phyloP scores from a whole-genome alignment of 1,284 basidiomycete species.

The Microbotryomycetes sp. region DNA sequence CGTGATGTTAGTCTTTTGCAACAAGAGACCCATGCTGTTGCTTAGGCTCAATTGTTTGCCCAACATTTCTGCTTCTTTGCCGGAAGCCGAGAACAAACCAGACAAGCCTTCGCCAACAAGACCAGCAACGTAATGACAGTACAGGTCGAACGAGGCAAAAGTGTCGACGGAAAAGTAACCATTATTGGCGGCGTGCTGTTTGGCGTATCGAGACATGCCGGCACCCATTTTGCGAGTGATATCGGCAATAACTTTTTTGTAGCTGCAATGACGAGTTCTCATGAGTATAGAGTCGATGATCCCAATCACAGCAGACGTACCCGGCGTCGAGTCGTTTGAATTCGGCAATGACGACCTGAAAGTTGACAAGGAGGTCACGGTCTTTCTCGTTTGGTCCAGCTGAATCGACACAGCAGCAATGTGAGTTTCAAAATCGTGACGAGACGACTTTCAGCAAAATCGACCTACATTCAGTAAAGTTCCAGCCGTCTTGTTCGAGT shows the following conservation, averaged over 20 bases:
- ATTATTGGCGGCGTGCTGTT: slow-evolving; percentile 56
- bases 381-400: slow-evolving; percentile 84
- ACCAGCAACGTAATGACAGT: slow-evolving; percentile 98
- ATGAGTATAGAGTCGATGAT: no score
- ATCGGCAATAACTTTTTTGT: slow-evolving; percentile 74
- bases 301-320: slow-evolving; percentile 47
- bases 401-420: slow-evolving; percentile 10
- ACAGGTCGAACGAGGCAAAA: slow-evolving; percentile 83
- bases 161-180: slow-evolving; percentile 56
- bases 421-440: not conserved
- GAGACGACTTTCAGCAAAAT: not conserved
- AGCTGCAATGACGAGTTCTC: slow-evolving; percentile 48
- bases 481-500: slow-evolving; percentile 80
- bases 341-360: slow-evolving; percentile 76
- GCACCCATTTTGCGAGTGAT: slow-evolving; percentile 78
- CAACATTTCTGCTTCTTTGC: slow-evolving; percentile 73
- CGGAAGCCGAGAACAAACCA: slow-evolving; percentile 78
- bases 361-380: slow-evolving; percentile 77
- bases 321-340: slow-evolving; percentile 59
- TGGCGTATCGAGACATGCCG: slow-evolving; percentile 94
- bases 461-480: slow-evolving; percentile 58
- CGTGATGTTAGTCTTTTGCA: slow-evolving; percentile 98
- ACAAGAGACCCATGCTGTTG: slow-evolving; percentile 92
- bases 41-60: slow-evolving; percentile 76
- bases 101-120: slow-evolving; percentile 96